phyloP scores from a whole-genome alignment of 495 filamentous ascomycete species.

The Talaromyces stipitatus region DNA sequence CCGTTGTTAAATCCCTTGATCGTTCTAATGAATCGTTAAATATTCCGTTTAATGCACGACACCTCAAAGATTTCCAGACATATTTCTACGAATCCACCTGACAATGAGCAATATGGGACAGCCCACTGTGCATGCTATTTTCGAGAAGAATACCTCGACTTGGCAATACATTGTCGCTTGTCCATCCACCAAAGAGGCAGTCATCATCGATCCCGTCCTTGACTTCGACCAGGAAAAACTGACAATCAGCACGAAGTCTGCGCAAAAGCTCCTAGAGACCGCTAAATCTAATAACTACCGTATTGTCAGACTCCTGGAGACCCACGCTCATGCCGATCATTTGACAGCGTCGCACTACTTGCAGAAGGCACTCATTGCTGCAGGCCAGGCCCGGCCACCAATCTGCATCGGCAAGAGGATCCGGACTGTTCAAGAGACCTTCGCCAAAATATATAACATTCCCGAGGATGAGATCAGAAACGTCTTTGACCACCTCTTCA shows the following conservation, averaged over 20 bases:
- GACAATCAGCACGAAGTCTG: conserved; percentile 32
- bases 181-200: conserved; percentile 30
- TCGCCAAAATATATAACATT: conserved; percentile 37
- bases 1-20: too few relatives aligned
- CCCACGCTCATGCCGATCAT: conserved; percentile 51
- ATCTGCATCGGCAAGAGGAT: conserved; percentile 46
- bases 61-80: too few relatives aligned
- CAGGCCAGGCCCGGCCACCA: conserved; percentile 12
- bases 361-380: conserved; percentile 26
- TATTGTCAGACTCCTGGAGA: conserved; percentile 41
- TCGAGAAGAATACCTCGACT: conserved; percentile 34
- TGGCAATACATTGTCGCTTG: conserved; percentile 51
- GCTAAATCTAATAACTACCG: conserved; percentile 30
- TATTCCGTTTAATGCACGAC: too few relatives aligned
- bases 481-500: conserved; percentile 40
- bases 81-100: too few relatives aligned
- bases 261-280: conserved; percentile 33
- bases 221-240: conserved; percentile 37
- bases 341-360: conserved; percentile 46
- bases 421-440: conserved; percentile 31
- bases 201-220: conserved; percentile 49
- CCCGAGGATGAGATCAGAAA: conserved; percentile 20
- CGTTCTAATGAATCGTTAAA: too few relatives aligned
- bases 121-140: conserved; percentile 20
- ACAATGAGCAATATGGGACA: too few relatives aligned